phyloP scores from a whole-genome alignment of 768 basidiomycete genomes.

The Leccinum broughii region DNA sequence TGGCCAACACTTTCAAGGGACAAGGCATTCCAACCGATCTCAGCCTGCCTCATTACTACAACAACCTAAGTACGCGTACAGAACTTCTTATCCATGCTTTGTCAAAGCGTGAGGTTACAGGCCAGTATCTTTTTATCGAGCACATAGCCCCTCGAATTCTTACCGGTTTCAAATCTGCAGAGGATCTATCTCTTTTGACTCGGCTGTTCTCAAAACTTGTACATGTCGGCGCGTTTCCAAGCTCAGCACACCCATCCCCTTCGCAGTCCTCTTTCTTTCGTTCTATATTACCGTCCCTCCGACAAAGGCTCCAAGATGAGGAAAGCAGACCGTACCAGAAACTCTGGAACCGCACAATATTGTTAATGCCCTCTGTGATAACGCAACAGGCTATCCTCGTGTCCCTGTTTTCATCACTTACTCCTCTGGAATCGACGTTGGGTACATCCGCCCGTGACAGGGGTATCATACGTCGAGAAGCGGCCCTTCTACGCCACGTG shows the following conservation, averaged over 20 bases:
- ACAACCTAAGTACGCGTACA: conserved; percentile 49
- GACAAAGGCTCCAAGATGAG: conserved; percentile 33
- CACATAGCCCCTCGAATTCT: conserved; percentile 11
- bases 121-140: conserved; percentile 35
- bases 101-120: conserved; percentile 38
- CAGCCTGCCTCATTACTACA: conserved; percentile 57
- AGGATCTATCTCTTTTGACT: conserved; percentile 40
- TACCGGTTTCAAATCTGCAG: conserved; percentile 32
- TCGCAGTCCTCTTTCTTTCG: conserved; percentile 75
- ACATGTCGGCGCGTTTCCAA: conserved; percentile 65
- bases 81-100: conserved; percentile 53
- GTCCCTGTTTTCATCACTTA: conserved; percentile 57
- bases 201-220: conserved; percentile 68
- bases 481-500: conserved; percentile 48
- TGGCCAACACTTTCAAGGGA: conserved; percentile 66
- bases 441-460: conserved; percentile 37
- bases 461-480: conserved; percentile 53
- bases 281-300: conserved; percentile 49
- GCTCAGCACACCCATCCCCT: conserved; percentile 46
- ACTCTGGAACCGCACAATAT: conserved; percentile 51
- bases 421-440: conserved; percentile 30
- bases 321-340: conserved; percentile 41
- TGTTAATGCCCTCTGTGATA: conserved; percentile 48
- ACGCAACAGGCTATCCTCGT: conserved; percentile 57
- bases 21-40: conserved; percentile 48